phyloP scores from a whole-genome alignment of 2,329 filamentous ascomycete genomes.

The Talaromyces rugulosus region DNA sequence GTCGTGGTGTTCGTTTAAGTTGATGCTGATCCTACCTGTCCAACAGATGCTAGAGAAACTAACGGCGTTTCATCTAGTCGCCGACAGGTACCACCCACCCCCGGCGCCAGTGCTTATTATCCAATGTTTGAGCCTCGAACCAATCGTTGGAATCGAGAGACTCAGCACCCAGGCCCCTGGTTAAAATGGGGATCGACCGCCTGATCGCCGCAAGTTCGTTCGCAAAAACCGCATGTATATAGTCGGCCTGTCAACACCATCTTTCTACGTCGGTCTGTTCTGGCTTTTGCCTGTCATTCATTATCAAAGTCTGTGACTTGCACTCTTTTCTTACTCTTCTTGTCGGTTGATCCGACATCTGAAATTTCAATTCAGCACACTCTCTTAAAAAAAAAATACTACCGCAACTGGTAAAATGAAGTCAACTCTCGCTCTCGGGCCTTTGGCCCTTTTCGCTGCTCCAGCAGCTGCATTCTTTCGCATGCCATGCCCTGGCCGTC shows the following conservation, averaged over 20 bases:
- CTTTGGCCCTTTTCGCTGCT: conserved; percentile 2
- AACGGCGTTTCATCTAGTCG: not conserved
- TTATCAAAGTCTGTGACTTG: conserved; percentile 9
- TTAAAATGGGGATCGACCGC: not conserved
- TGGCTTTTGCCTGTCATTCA: not conserved
- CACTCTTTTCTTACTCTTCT: not conserved
- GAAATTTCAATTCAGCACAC: not conserved
- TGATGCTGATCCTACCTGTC: not conserved
- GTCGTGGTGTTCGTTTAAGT: not conserved
- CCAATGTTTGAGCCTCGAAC: not conserved
- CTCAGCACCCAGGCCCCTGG: not conserved
- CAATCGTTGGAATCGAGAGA: not conserved
- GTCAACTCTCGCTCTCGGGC: conserved; percentile 3
- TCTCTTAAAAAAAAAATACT: not conserved
- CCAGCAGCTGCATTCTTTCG: conserved; percentile 64
- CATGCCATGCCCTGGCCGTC: conserved; percentile 72
- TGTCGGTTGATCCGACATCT: conserved; percentile 7
- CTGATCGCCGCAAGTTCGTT: not conserved
- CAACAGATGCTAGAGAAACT: not conserved
- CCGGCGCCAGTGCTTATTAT: not conserved
- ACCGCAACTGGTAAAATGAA: not conserved
- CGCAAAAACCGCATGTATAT: not conserved
- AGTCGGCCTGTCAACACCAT: not conserved
- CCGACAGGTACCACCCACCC: not conserved
- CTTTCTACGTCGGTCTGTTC: not conserved